Conservation (phyloP, 2,329 filamentous ascomycete genomes). For the Pyrenophora tritici-repentis region DNA sequence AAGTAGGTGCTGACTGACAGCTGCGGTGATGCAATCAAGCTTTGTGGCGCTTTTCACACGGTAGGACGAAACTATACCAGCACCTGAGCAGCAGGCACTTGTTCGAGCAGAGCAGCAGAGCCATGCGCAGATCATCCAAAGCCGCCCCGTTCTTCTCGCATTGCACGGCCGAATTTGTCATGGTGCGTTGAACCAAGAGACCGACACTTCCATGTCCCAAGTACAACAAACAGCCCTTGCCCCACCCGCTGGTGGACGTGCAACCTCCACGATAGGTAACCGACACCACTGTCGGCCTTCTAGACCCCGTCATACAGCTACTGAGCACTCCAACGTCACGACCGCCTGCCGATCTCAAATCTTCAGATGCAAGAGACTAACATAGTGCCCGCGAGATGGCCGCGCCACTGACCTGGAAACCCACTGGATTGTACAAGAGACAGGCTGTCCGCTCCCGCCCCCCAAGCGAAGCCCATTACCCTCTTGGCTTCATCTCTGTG, state of each 20-base stretch:
- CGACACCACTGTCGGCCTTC: constrained; percentile 1
- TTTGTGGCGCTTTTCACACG: constrained; percentile 40
- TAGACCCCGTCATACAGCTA: not conserved
- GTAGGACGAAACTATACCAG: constrained; percentile 16
- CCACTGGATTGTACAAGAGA: constrained; percentile 1
- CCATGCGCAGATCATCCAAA: not conserved
- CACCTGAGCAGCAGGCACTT: constrained; percentile 8
- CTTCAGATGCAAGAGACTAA: constrained; percentile 1
- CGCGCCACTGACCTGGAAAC: constrained; percentile 12
- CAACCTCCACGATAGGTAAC: constrained; percentile 9
- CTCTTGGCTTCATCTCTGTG: not conserved
- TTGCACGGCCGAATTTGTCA: not conserved
- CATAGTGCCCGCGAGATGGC: constrained; percentile 9
- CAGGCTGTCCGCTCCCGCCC: not conserved
- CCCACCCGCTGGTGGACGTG: constrained; percentile 4
- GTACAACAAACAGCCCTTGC: constrained; percentile 6
- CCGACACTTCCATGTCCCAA: not conserved
- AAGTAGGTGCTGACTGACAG: constrained; percentile 26
- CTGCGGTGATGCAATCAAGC: constrained; percentile 35
- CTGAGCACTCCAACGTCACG: too few relatives aligned
- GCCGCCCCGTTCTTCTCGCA: not conserved
- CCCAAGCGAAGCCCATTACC: not conserved
- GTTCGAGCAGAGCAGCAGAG: constrained; percentile 3
- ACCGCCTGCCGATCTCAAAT: not conserved
- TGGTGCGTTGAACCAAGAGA: not conserved